These are phyloP conservation scores for Mucor piriformis DNA, from an alignment of 371 early-diverging fungal genomes.

Conservation along the genomic window DNA sequence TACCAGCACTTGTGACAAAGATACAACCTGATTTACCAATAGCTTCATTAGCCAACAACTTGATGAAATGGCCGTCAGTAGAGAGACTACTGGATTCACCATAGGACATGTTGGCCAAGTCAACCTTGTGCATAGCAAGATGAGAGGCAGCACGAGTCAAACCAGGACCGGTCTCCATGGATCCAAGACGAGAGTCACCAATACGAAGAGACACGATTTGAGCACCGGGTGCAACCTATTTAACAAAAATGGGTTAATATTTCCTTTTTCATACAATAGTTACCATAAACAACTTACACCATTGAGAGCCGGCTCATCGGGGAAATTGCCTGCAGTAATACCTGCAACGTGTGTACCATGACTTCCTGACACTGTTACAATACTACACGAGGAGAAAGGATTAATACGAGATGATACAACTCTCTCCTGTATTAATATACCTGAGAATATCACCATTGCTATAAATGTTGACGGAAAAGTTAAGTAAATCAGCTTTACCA, in stretches of 20 bases:
- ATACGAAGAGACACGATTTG: conserved; percentile 93
- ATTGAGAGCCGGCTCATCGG: conserved; percentile 82
- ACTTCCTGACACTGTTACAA: conserved; percentile 82
- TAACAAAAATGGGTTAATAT: background rate
- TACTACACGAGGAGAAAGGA: conserved; percentile 39
- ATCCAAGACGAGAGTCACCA: conserved; percentile 84
- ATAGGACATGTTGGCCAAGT: conserved; percentile 96
- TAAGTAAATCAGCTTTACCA: conserved; percentile 78
- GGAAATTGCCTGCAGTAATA: conserved; percentile 81
- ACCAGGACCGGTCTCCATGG: conserved; percentile 89
- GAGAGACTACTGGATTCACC: conserved; percentile 83
- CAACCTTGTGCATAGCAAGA: conserved; percentile 74
- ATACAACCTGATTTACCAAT: conserved; percentile 82
- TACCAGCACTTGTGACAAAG: conserved; percentile 91
- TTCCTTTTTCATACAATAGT: too few species aligned
- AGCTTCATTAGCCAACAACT: conserved; percentile 79
- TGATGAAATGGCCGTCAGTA: conserved; percentile 80
- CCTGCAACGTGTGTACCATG: conserved; percentile 97
- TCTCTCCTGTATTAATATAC: too few species aligned
- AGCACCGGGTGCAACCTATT: conserved; percentile 84
- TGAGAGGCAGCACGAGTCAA: conserved; percentile 86
- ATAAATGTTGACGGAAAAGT: conserved; percentile 91
- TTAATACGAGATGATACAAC: background rate
- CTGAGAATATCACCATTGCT: conserved; percentile 77
- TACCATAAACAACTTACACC: conserved; percentile 75